Conservation (phyloP, 139 green algal species). For the Chlorella sp. region DNA sequence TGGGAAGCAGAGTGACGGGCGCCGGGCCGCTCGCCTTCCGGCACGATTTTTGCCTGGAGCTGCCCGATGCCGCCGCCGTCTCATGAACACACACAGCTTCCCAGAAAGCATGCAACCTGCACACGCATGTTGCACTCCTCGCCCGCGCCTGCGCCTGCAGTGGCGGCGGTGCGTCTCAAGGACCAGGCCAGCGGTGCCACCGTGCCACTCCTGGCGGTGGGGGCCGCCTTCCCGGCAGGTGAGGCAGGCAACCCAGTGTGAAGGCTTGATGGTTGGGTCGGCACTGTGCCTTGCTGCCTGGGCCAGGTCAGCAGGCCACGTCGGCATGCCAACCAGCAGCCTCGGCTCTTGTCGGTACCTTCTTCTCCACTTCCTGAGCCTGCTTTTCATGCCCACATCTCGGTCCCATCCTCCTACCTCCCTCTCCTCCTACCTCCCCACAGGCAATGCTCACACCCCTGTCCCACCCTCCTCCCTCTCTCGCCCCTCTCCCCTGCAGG, state of each 20-base stretch:
- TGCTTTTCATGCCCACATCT: neutral
- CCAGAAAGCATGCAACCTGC: neutral
- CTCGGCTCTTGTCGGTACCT: no score
- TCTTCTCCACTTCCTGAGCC: neutral
- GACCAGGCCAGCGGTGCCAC: slow-evolving; percentile 53
- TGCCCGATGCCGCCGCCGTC: neutral
- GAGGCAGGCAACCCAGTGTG: neutral
- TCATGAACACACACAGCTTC: neutral
- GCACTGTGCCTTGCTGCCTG: no score
- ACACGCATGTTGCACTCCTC: neutral
- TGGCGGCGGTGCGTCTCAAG: slow-evolving; percentile 61
- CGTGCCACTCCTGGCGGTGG: slow-evolving; percentile 62
- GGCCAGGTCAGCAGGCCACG: no score
- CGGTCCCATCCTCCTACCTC: neutral
- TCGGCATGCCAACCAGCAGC: no score
- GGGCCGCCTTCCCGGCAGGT: slow-evolving; percentile 16
- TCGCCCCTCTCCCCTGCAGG: slow-evolving; percentile 44
- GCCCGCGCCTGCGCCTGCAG: neutral
- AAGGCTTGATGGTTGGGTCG: no score
- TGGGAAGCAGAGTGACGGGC: no score
- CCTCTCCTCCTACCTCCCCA: neutral
- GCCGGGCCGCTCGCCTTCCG: no score
- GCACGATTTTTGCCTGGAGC: no score
- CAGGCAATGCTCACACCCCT: slow-evolving; percentile 73
- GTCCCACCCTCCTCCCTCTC: neutral